Evolutionary conservation across 257 asterid species (phyloP), one percentile per base, ranked within the genome.

Genomic region (Haberlea rhodopensis): DNA sequence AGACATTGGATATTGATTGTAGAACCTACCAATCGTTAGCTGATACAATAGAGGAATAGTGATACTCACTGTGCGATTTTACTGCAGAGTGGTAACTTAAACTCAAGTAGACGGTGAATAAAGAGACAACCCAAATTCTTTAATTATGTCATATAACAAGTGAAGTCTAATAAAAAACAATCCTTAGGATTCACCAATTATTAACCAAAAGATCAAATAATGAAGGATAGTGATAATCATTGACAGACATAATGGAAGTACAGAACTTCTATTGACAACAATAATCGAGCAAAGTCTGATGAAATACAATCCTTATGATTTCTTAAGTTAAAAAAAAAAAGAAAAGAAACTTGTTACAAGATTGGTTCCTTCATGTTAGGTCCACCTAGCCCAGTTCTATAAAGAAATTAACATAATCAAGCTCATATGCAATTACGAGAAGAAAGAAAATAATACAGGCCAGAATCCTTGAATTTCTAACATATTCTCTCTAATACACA

Each of bases 221-320:
- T 28, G 5, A 28, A 3, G 32, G 5, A 28, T 28, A 28, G 4
- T 28, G 32, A 28, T 28, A 28, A 28, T 5, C 32, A 28, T 2
- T 31, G 6, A 5, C 37, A 31, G 6, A 28, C 4, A 32, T 32
- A 37, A 5, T 51, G 57, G n/a, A 27, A 51, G 8, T 15, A 10
- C 54, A 11, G 25, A 60, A 34, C 37, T 46, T 61, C 69, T 25
- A 56, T 51, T 58, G 54, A 19, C 37, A 62, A 51, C 63, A 49
- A 15, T 9, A 58, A 20, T 63, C 25, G 45, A 18, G 26, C 24
- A 43, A 19, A 4, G 25, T 19, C 8, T 26, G 45, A 10, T 16
- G 23, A 63, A 40, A 60, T 26, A 37, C 11, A 43, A 60, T 60
- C 51, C 65, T n/a, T 18, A 23, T 15, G 37, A 31, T 63, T 20